Evolutionary conservation across 768 basidiomycete species (phyloP).

Genomic region (Auricularia sp.): DNA sequence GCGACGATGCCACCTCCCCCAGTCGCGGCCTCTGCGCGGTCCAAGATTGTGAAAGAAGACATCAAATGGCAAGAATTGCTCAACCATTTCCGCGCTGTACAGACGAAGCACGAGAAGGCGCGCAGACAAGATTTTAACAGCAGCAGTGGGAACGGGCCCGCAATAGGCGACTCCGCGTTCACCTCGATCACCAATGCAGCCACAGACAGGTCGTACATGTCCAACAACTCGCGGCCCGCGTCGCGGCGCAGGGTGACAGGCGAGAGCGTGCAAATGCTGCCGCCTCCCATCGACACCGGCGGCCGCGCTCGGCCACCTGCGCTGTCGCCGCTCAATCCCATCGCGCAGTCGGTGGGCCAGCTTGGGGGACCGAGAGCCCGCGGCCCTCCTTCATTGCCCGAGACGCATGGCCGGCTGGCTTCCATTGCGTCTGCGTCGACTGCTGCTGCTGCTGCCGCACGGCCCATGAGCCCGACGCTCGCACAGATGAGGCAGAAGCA

Average conservation of each 20-base stretch:
- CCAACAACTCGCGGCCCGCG: slow-evolving; percentile 28
- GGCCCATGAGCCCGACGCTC: slow-evolving; percentile 1
- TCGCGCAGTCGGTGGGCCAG: no score
- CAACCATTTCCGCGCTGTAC: slow-evolving; percentile 81
- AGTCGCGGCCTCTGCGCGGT: slow-evolving; percentile 41
- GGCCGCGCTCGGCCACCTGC: slow-evolving; percentile 26
- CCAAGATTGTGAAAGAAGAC: slow-evolving; percentile 73
- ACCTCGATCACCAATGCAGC: slow-evolving; percentile 16
- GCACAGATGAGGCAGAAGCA: not conserved
- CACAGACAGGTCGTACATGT: not conserved
- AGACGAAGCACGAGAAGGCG: slow-evolving; percentile 85
- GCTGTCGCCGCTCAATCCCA: slow-evolving; percentile 62
- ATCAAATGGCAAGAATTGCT: slow-evolving; percentile 97
- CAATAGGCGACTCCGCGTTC: slow-evolving; percentile 37
- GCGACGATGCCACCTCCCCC: slow-evolving; percentile 10
- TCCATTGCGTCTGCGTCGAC: not conserved
- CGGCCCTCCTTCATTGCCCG: slow-evolving; percentile 5
- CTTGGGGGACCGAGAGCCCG: slow-evolving; percentile 34
- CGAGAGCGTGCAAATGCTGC: slow-evolving; percentile 23
- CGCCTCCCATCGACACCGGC: slow-evolving; percentile 6
- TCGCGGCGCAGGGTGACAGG: slow-evolving; percentile 58
- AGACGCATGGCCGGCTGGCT: not conserved
- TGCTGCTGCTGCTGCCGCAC: not conserved
- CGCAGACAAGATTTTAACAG: slow-evolving; percentile 66
- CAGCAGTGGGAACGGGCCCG: slow-evolving; percentile 44